phyloP scores from a whole-genome alignment of 495 filamentous ascomycete genomes.

The Penicillium desertorum region DNA sequence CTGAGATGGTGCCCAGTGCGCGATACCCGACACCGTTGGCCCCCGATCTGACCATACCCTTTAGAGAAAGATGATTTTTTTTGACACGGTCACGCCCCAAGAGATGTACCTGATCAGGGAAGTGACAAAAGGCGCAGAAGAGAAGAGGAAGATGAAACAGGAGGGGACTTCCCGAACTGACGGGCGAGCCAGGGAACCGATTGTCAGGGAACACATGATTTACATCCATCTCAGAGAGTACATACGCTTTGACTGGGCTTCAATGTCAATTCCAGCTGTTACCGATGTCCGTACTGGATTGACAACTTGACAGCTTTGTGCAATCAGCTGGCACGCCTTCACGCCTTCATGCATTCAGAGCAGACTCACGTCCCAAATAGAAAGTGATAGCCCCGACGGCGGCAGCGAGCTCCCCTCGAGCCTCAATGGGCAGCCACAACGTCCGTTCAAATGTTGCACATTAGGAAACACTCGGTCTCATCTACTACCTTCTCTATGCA shows the following conservation, averaged over 20 bases:
- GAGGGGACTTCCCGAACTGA: slow-evolving; percentile 26
- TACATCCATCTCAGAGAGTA: background rate
- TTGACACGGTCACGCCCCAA: background rate
- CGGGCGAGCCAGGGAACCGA: slow-evolving; percentile 12
- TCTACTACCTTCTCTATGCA: background rate
- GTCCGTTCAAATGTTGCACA: background rate
- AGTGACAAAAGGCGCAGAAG: background rate
- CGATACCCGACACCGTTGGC: slow-evolving; percentile 4
- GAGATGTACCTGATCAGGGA: background rate
- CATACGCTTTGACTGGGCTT: background rate
- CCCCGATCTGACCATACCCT: slow-evolving; percentile 10
- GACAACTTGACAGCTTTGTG: background rate
- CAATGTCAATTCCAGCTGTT: background rate
- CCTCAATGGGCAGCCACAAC: no score
- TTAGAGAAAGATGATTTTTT: background rate
- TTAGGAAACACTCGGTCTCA: background rate
- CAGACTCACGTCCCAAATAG: background rate
- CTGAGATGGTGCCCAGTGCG: slow-evolving; percentile 3
- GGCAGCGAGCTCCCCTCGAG: background rate
- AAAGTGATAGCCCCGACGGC: background rate
- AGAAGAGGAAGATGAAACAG: slow-evolving; percentile 24
- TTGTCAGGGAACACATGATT: background rate
- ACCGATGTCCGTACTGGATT: background rate
- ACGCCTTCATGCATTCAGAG: background rate
- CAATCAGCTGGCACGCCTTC: background rate